Percentiles rank a stretch among this genome's conserved stretches.
Evolutionary conservation across 495 filamentous ascomycete genomes (phyloP).

Genomic region (Penicillium malachiteum): DNA sequence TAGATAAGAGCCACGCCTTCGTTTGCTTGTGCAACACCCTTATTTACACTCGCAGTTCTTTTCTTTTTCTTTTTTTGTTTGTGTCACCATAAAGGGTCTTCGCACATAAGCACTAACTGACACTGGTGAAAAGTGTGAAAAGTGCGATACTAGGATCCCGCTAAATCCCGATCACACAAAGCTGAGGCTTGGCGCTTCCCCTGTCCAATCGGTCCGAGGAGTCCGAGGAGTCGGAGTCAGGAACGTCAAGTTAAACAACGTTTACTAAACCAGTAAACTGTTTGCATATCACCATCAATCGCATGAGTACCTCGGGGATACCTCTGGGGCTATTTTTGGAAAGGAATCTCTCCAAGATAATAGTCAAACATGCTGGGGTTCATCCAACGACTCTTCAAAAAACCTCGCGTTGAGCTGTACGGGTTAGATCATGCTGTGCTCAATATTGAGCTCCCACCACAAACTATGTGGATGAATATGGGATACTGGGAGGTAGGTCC

Average conservation of each 20-base stretch:
- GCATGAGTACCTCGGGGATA: too few species aligned
- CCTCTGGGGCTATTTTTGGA: too few species aligned
- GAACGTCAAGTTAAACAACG: background rate
- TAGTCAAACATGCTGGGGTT: background rate
- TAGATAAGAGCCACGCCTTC: too few species aligned
- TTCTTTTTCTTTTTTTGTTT: too few species aligned
- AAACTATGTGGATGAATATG: slow-evolving; percentile 24
- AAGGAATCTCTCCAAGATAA: background rate
- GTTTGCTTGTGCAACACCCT: too few species aligned
- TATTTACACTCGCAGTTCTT: too few species aligned
- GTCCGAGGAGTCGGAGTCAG: background rate
- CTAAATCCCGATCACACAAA: background rate
- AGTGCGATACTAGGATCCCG: background rate
- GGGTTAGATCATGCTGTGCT: slow-evolving; percentile 20
- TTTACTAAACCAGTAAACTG: too few species aligned
- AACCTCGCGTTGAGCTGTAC: slow-evolving; percentile 7
- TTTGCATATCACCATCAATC: too few species aligned
- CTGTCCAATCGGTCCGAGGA: background rate
- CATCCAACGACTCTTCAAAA: background rate
- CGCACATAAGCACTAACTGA: too few species aligned
- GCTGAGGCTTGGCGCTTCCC: background rate
- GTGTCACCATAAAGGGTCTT: too few species aligned
- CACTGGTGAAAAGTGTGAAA: background rate
- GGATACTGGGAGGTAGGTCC: slow-evolving; percentile 17
- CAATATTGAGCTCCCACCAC: slow-evolving; percentile 13